These are phyloP conservation scores for Aureobasidium vineae DNA, from an alignment of 2,329 filamentous ascomycete species.

Conservation along the genomic window DNA sequence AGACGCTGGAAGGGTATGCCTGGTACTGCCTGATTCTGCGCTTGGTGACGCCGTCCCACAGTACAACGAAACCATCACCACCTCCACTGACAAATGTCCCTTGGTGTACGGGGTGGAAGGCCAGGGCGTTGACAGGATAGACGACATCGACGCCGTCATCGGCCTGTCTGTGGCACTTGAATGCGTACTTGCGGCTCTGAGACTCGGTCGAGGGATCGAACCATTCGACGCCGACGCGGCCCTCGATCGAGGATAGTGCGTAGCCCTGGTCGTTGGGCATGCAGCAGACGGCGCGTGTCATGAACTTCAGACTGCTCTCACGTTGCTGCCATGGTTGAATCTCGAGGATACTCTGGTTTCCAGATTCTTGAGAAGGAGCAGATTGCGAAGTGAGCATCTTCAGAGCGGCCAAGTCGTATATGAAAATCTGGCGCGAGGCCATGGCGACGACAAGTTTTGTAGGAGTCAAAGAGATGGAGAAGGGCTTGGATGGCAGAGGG, in stretches of 20 bases:
- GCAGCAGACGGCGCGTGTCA: slow-evolving; percentile 87
- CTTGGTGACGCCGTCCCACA: slow-evolving; percentile 93
- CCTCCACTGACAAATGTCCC: slow-evolving; percentile 88
- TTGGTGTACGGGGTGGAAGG: slow-evolving; percentile 72
- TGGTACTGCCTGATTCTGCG: slow-evolving; percentile 86
- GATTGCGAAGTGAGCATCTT: slow-evolving; percentile 55
- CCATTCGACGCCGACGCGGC: slow-evolving; percentile 95
- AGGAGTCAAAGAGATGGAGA: slow-evolving; percentile 73
- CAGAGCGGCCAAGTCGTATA: slow-evolving; percentile 81
- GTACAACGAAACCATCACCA: slow-evolving; percentile 84
- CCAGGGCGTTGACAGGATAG: slow-evolving; percentile 85
- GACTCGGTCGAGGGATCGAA: slow-evolving; percentile 87
- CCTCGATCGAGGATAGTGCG: slow-evolving; percentile 88
- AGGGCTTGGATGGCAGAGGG: slow-evolving; percentile 78
- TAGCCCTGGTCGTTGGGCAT: slow-evolving; percentile 98
- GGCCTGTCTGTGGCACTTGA: slow-evolving; percentile 93
- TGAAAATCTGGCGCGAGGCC: slow-evolving; percentile 88
- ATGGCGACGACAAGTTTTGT: slow-evolving; percentile 94
- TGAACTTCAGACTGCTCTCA: slow-evolving; percentile 93
- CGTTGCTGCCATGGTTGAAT: slow-evolving; percentile 81
- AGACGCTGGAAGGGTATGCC: slow-evolving; percentile 74
- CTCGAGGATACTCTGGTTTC: slow-evolving; percentile 39
- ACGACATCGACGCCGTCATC: slow-evolving; percentile 69
- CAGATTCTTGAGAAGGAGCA: slow-evolving; percentile 27
- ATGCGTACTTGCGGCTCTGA: slow-evolving; percentile 92